These are phyloP conservation scores for Ascosphaera pollenicola DNA, from an alignment of 2,329 filamentous ascomycete genomes.

Conservation along the genomic window DNA sequence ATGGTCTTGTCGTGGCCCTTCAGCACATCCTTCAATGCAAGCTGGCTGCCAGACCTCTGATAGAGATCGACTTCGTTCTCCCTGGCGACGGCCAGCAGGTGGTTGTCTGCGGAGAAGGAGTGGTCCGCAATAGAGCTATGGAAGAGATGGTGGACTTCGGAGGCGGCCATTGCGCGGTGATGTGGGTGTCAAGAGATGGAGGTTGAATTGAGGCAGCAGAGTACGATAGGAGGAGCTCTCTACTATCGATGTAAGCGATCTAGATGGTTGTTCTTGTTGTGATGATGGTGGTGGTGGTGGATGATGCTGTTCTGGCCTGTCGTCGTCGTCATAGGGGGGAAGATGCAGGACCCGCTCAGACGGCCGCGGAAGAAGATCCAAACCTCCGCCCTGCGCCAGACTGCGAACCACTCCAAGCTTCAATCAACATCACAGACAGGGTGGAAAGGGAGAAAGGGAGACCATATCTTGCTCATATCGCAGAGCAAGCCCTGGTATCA, in stretches of 20 bases:
- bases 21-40: slow-evolving; percentile 73
- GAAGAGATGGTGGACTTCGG: slow-evolving; percentile 92
- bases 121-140: slow-evolving; percentile 93
- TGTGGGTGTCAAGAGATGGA: too few species aligned
- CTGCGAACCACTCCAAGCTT: too few species aligned
- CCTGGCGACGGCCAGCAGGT: slow-evolving; percentile 72
- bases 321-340: too few species aligned
- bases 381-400: too few species aligned
- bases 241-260: slow-evolving; percentile 44
- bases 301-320: too few species aligned
- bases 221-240: slow-evolving; percentile 89
- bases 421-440: too few species aligned
- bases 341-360: too few species aligned
- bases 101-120: slow-evolving; percentile 84
- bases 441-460: too few species aligned
- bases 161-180: slow-evolving; percentile 49
- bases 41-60: slow-evolving; percentile 46
- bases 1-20: slow-evolving; percentile 95
- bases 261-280: background rate
- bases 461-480: too few species aligned
- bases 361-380: too few species aligned
- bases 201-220: slow-evolving; percentile 1
- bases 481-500: too few species aligned
- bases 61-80: slow-evolving; percentile 86
- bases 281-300: background rate